Evolutionary conservation across 805 yeast genomes (phyloP), one percentile per base, ranked within the genome.

Genomic region (Hanseniaspora mollemarum): DNA sequence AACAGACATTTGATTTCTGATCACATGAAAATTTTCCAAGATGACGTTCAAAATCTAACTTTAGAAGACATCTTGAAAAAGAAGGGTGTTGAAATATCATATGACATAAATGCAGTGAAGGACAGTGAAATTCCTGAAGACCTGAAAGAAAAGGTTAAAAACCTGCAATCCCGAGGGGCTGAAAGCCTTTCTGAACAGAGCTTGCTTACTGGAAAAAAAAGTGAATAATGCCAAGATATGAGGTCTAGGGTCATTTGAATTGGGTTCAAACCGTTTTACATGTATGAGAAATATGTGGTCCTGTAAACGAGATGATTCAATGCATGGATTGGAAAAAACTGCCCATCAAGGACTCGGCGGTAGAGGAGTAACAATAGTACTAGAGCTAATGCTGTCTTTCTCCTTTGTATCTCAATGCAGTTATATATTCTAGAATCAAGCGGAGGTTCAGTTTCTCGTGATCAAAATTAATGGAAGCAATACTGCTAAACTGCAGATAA

Each of bases 1-100:
- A 81, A 77, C 60, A 76, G 96, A 56, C 97, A 90, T 62, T 68
- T 90, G 60, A 88, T 90, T 37, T 95, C 96, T 0, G 97, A 90
- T 62, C 88, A 83, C 61, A 66, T 83, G 53, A 81, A 79, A 69
- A 84, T 88, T 29, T 87, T 88, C 60, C 77, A 80, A n/a, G 96
- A 88, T 63, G 71, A 77, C 24, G 71, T 74, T 55, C 28, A 39
- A 19, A 56, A 55, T 21, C 74, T 85, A 58, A 86, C 82, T n/a
- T 68, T 88, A 31, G 85, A 87, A 60, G 94, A 88, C 51, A 80
- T 87, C 4, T 62, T 88, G 60, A 71, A 71, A 13, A 80, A 81
- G 0, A 75, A 84, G 59, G 96, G 96, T 2, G 90, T 87, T 56
- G 71, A 75, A 13, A 78, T 87, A 13, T 74, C 82, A 0, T 74